Percentiles rank a stretch among this genome's conserved stretches.
Conservation (phyloP, 2,329 filamentous ascomycete species). For the Trichoderma aggressivum region DNA sequence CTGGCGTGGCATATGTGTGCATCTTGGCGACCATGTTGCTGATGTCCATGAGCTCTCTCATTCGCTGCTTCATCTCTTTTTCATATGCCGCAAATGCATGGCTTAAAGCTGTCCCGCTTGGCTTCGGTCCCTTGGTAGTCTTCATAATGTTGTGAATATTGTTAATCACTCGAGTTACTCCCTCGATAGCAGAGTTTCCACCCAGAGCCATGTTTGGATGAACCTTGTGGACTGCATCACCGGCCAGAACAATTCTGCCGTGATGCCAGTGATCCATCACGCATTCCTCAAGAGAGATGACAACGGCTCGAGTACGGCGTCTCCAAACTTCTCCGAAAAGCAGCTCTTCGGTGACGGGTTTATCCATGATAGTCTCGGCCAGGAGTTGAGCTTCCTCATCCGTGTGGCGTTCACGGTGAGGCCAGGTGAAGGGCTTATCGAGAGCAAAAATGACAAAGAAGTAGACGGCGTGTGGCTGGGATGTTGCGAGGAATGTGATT, state of each 20-base stretch:
- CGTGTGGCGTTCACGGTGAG: conserved; percentile 31
- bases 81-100: not conserved
- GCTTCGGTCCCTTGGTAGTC: not conserved
- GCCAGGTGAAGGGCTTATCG: conserved; percentile 17
- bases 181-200: conserved; percentile 31
- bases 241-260: conserved; percentile 32
- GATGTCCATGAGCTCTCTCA: not conserved
- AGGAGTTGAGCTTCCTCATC: conserved; percentile 31
- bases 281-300: conserved; percentile 34
- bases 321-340: conserved; percentile 36
- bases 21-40: conserved; percentile 6
- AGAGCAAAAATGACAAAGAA: conserved; percentile 23
- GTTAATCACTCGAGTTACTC: conserved; percentile 25
- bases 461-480: conserved; percentile 19
- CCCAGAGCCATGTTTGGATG: conserved; percentile 31
- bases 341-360: conserved; percentile 28
- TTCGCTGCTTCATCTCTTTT: not conserved
- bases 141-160: conserved; percentile 19
- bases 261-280: conserved; percentile 30
- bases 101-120: not conserved
- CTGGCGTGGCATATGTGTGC: not conserved
- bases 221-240: conserved; percentile 34
- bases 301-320: conserved; percentile 11
- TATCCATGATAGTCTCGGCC: conserved; percentile 26
- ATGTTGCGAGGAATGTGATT: conserved; percentile 23